These are phyloP conservation scores for Peniophora sp. DNA, from an alignment of 1,284 basidiomycete species.

Conservation along the genomic window DNA sequence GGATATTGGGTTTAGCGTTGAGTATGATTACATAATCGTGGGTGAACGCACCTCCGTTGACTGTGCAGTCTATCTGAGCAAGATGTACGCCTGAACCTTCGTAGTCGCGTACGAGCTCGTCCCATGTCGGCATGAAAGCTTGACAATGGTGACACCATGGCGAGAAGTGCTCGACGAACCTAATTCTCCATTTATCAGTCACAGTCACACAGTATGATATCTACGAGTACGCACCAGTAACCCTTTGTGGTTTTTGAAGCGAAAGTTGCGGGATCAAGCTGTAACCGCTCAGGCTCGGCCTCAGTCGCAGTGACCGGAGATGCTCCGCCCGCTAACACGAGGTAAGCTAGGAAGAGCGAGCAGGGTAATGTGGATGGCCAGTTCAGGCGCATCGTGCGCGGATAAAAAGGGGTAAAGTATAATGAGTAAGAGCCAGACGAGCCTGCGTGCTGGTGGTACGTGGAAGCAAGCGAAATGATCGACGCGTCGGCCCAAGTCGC, in stretches of 20 bases:
- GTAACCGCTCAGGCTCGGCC: conserved; percentile 10
- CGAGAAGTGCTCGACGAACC: conserved; percentile 72
- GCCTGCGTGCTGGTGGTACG: not conserved
- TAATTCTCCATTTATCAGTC: conserved; percentile 10
- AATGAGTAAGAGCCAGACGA: not conserved
- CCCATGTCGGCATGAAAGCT: conserved; percentile 80
- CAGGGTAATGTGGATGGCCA: conserved; percentile 17
- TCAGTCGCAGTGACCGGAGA: conserved; percentile 29
- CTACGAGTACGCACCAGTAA: conserved; percentile 47
- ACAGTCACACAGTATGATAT: not conserved
- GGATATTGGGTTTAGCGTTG: conserved; percentile 1
- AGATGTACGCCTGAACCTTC: conserved; percentile 60
- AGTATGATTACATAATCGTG: not conserved
- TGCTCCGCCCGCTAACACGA: conserved; percentile 26
- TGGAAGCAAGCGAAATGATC: not conserved
- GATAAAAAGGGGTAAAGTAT: not conserved
- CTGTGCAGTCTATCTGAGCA: conserved; percentile 82
- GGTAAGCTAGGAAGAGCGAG: conserved; percentile 24
- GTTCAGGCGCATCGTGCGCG: conserved; percentile 15
- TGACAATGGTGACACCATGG: conserved; percentile 80
- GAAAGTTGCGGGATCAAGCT: conserved; percentile 64
- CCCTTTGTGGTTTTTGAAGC: conserved; percentile 46
- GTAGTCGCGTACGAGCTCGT: conserved; percentile 55
- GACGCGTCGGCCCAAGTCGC: conserved; percentile 6
- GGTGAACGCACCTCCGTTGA: conserved; percentile 66